These are phyloP conservation scores for Citrus reticulata DNA, from an alignment of 345 rosid species.

Conservation along the genomic window DNA sequence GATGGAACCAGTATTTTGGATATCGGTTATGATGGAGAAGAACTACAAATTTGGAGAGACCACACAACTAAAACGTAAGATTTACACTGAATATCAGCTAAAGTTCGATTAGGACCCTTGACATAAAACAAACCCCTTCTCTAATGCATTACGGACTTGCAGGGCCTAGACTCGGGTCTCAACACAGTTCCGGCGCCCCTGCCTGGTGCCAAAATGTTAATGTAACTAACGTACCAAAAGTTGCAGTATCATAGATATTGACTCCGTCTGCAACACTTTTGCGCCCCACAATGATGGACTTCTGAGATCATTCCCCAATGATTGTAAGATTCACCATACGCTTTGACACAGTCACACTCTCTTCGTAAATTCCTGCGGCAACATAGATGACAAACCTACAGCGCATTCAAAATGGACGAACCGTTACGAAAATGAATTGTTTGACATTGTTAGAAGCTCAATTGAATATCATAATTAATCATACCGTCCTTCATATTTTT, in stretches of 20 bases:
- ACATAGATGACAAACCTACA: constrained; percentile 68
- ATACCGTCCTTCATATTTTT: constrained; percentile 54
- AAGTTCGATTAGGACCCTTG: background rate
- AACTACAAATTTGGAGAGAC: too few relatives aligned
- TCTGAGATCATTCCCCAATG: constrained; percentile 84
- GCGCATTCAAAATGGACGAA: background rate
- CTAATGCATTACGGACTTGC: too few relatives aligned
- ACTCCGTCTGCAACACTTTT: constrained; percentile 55
- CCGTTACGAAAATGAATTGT: background rate
- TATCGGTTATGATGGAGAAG: too few relatives aligned
- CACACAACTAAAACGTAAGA: too few relatives aligned
- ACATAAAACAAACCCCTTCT: too few relatives aligned
- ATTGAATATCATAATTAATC: background rate
- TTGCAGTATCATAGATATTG: constrained; percentile 53
- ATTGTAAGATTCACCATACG: constrained; percentile 55
- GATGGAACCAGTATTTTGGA: background rate
- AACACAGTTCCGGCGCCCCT: too few relatives aligned
- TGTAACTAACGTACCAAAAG: constrained; percentile 44
- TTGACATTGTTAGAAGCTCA: background rate
- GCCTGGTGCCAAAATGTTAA: background rate
- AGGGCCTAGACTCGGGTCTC: background rate
- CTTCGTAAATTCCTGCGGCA: constrained; percentile 65
- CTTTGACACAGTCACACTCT: constrained; percentile 47
- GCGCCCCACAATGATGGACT: constrained; percentile 46
- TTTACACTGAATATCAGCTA: too few relatives aligned